Base-by-base conservation (phyloP, 2,329 filamentous ascomycete species). In the Pleomassaria siparia region DNA sequence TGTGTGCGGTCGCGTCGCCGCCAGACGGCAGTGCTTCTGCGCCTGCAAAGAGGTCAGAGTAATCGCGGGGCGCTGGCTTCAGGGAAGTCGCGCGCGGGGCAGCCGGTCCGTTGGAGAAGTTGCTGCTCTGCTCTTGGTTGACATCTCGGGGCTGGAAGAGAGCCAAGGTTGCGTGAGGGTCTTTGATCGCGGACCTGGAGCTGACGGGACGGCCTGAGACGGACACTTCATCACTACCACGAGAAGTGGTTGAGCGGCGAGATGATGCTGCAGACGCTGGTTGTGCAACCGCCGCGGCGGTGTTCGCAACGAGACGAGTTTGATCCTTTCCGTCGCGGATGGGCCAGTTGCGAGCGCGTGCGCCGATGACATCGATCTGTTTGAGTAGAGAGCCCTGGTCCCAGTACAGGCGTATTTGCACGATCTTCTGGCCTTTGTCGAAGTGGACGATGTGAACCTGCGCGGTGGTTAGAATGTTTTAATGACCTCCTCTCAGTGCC, bases 371-470 rank as follows among this genome's bases (percentile, higher is more conserved):
- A 53, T 96, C 91, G 55, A 96, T 81, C 71, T 95, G 87, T 76
- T 94, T 97, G 58, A 99, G 82, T 32, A 99, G 82, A 44, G 90
- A 87, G 51, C 86, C 91, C 72, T 99, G 94, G 70, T 99, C 94
- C 94, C 94, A 99, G 70, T 87, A 89, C 59, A 92, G 83, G 59
- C 92, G 88, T 55, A 97, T 88, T 70, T 94, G 89, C 50, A 81
- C 72, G 67, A 99, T 96, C 75, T 89, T 91, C 69, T 84, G 82
- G 39, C 86, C 73, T 56, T 72, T 68, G 70, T 95, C 82, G 72
- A 96, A 96, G 48, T 84, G 82, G 57, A 99, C 91, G 55, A 97
- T 85, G 76, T 99, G 94, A 22, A 72, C 55, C 69, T 72, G 54
- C 15, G 26, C 13, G n/a, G 10, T n/a, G 24, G 40, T 49, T 32